A percentile compares a stretch with the other conserved stretches of the same genome.
These are phyloP conservation scores for Ambrosiella beaveri DNA, from an alignment of 2,329 filamentous ascomycete species.

Conservation along the genomic window DNA sequence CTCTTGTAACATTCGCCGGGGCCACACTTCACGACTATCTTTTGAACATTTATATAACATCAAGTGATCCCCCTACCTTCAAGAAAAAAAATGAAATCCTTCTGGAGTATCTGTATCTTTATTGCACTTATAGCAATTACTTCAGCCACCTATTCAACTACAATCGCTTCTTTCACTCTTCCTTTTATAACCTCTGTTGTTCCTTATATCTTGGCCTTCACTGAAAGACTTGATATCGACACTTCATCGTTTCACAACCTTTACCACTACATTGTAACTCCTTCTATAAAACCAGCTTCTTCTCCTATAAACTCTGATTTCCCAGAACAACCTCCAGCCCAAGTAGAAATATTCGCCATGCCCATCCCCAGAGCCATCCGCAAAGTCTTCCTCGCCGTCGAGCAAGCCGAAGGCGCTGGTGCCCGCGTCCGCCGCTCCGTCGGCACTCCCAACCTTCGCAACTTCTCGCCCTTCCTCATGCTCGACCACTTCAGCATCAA, in stretches of 20 bases:
- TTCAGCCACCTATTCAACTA: neutral
- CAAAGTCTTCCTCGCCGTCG: slow-evolving; percentile 66
- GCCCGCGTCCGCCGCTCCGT: slow-evolving; percentile 76
- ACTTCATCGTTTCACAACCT: neutral
- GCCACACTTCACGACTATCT: neutral
- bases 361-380: slow-evolving; percentile 58
- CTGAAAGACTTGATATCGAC: neutral
- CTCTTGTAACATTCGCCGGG: neutral
- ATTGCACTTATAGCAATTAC: slow-evolving; percentile 7
- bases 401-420: slow-evolving; percentile 77
- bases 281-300: neutral
- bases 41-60: slow-evolving; percentile 1
- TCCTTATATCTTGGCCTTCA: neutral
- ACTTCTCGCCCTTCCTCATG: slow-evolving; percentile 90
- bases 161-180: neutral
- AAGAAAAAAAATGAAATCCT: slow-evolving; percentile 5
- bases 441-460: slow-evolving; percentile 63
- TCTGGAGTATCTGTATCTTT: slow-evolving; percentile 2
- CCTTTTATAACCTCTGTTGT: neutral
- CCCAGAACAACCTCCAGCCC: slow-evolving; percentile 17
- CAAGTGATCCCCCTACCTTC: neutral
- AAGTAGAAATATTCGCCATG: slow-evolving; percentile 30
- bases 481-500: slow-evolving; percentile 78
- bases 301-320: neutral
- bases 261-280: neutral